A percentile compares a stretch with the other conserved stretches of the same genome.
Evolutionary conservation across 371 early-diverging fungal genomes (phyloP).

Genomic region (Choanephora cucurbitarum): DNA sequence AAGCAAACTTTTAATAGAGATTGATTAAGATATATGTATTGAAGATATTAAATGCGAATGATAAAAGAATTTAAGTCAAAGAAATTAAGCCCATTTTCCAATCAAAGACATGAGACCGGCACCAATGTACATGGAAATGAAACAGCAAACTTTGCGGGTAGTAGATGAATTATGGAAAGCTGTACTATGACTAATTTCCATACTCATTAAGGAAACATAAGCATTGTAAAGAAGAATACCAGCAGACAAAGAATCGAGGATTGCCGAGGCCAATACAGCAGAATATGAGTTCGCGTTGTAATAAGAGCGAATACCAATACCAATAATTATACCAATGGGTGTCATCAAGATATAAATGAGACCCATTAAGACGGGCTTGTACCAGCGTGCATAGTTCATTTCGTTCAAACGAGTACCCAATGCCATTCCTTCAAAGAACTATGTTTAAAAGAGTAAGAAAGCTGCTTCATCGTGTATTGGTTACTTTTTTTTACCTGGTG

Average conservation of each 20-base stretch:
- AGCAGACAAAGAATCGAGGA: slow-evolving; percentile 54
- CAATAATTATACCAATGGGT: slow-evolving; percentile 64
- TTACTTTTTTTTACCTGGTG: slow-evolving; percentile 64
- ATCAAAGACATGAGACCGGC: slow-evolving; percentile 70
- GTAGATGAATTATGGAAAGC: slow-evolving; percentile 19
- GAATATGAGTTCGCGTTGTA: slow-evolving; percentile 49
- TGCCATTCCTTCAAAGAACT: slow-evolving; percentile 63
- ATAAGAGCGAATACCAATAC: slow-evolving; percentile 50
- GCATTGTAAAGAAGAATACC: slow-evolving; percentile 59
- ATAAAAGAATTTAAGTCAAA: neutral
- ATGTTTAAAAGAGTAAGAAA: neutral
- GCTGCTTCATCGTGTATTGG: neutral
- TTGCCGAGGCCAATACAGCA: slow-evolving; percentile 46
- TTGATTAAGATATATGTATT: no score
- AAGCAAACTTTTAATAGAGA: no score
- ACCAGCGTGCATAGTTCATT: slow-evolving; percentile 35
- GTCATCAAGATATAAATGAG: slow-evolving; percentile 56
- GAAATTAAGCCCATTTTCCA: slow-evolving; percentile 66
- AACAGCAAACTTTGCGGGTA: slow-evolving; percentile 23
- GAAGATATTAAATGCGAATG: no score
- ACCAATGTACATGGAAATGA: slow-evolving; percentile 54
- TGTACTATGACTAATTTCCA: slow-evolving; percentile 36
- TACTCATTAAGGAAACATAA: slow-evolving; percentile 46
- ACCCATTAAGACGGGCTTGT: slow-evolving; percentile 42
- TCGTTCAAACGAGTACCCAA: slow-evolving; percentile 56